Evolutionary conservation across 495 filamentous ascomycete genomes (phyloP), one percentile per base, ranked within the genome.

Genomic region (Elasticomyces elasticus): DNA sequence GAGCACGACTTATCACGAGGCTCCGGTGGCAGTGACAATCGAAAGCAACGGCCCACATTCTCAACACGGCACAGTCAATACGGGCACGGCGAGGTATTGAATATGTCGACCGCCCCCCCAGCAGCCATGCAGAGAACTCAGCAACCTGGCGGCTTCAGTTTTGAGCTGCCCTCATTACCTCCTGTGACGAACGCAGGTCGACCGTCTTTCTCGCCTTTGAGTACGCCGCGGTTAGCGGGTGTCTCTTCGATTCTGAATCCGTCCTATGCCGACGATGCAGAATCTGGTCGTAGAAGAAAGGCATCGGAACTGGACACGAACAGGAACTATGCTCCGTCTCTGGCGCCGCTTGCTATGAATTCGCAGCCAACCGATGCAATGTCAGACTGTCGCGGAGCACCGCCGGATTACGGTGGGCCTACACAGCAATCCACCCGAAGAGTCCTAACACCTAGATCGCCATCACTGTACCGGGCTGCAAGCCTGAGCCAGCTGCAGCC

Each of bases 401-500:
- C 52, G 4, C 46, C 55, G 4, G 19, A 19, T 4, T 49, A 55
- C 35, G 51, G 40, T 7, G 31, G 47, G 10, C 30, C 33, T 12
- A 12, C 46, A 12, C 58, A 56, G 20, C 49, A 37, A 27, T 27
- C 30, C 15, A 20, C 20, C 11, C 41, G 68, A 40, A 62, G 61
- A 19, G 55, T 68, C n/a, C 33, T 67, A 40, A 70, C 59, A 19
- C 69, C 69, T 1, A 42, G 68, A 42, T 69, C 69, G 13, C 66
- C 66, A 19, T 55, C 55, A 2, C 30, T 70, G 27, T 65, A 65
- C 27, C 64, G 66, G 1, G 54, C 62, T 19, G 63, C 61, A 27
- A 69, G 68, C 43, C 37, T 70, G 12, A 48, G 54, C 20, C 59
- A 62, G 0, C 40, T 67, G 15, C 28, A 54, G 5, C 52, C 59